These are phyloP conservation scores for Claviceps digitariae DNA, from an alignment of 2,329 filamentous ascomycete genomes.

Conservation along the genomic window DNA sequence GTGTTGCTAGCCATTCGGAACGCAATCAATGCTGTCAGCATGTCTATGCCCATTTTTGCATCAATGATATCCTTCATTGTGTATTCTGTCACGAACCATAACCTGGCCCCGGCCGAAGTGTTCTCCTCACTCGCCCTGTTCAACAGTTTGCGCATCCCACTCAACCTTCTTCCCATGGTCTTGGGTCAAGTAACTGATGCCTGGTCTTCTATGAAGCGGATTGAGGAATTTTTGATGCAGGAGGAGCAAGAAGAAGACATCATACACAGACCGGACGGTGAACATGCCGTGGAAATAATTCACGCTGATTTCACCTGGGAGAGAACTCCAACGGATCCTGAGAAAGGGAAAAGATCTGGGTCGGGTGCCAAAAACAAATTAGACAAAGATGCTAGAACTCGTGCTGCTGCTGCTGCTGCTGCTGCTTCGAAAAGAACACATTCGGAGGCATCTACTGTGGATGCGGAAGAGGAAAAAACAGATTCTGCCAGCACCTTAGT, in stretches of 20 bases:
- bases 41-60: slow-evolving; percentile 83
- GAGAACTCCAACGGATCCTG: slow-evolving; percentile 39
- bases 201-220: slow-evolving; percentile 68
- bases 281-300: slow-evolving; percentile 58
- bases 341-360: slow-evolving; percentile 17
- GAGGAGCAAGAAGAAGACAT: slow-evolving; percentile 73
- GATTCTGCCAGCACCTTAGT: slow-evolving; percentile 41
- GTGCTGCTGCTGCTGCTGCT: slow-evolving; percentile 11
- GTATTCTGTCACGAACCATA: slow-evolving; percentile 51
- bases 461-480: slow-evolving; percentile 29
- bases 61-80: slow-evolving; percentile 94
- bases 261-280: slow-evolving; percentile 36
- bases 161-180: slow-evolving; percentile 79
- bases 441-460: slow-evolving; percentile 14
- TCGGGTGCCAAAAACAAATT: slow-evolving; percentile 29
- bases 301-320: slow-evolving; percentile 85
- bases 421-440: slow-evolving; percentile 22
- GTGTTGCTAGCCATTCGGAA: slow-evolving; percentile 71
- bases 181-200: slow-evolving; percentile 85
- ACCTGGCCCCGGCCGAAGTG: slow-evolving; percentile 59
- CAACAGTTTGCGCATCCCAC: slow-evolving; percentile 77
- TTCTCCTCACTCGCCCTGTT: slow-evolving; percentile 93
- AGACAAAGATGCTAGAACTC: slow-evolving; percentile 25
- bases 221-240: slow-evolving; percentile 75
- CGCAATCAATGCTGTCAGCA: slow-evolving; percentile 68